Evolutionary conservation across 805 yeast species (phyloP).

Genomic region (Wickerhamiella azyma): DNA sequence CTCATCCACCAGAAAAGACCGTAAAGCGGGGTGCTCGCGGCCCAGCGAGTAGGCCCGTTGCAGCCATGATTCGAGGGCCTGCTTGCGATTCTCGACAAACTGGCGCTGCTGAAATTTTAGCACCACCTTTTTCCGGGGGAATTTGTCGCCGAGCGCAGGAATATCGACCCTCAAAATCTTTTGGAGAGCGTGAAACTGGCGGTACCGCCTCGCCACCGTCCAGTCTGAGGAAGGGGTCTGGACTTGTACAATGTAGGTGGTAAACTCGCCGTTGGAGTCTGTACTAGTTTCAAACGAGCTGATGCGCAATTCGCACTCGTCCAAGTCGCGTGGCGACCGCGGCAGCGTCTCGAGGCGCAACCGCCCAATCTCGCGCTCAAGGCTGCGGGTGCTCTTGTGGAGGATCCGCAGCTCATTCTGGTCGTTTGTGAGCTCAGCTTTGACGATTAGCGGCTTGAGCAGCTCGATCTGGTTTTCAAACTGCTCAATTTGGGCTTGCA

Average conservation of each 20-base stretch:
- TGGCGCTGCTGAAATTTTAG: conserved; percentile 53
- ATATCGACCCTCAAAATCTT: conserved; percentile 44
- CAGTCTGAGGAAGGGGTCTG: conserved; percentile 44
- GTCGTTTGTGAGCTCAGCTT: conserved; percentile 78
- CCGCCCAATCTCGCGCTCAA: conserved; percentile 56
- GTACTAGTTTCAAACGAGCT: conserved; percentile 36
- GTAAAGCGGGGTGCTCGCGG: conserved; percentile 57
- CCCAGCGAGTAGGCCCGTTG: background rate
- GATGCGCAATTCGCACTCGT: conserved; percentile 28
- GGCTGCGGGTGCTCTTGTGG: conserved; percentile 49
- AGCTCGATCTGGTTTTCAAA: conserved; percentile 47
- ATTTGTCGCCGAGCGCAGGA: conserved; percentile 35
- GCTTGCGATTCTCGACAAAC: conserved; percentile 49
- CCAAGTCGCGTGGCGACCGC: conserved; percentile 67
- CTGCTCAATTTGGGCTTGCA: conserved; percentile 54
- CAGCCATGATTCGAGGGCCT: conserved; percentile 35
- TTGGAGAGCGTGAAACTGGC: conserved; percentile 65
- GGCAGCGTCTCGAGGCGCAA: conserved; percentile 70
- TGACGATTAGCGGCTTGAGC: conserved; percentile 51
- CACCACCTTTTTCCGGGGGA: conserved; percentile 46
- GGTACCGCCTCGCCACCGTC: conserved; percentile 82
- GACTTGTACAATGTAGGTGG: conserved; percentile 65
- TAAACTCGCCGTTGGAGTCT: conserved; percentile 43
- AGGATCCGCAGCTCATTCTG: conserved; percentile 53
- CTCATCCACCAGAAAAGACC: conserved; percentile 68